Evolutionary conservation across 371 early-diverging fungal species (phyloP), one percentile per base, ranked within the genome.

Genomic region (Mycotypha africana): DNA sequence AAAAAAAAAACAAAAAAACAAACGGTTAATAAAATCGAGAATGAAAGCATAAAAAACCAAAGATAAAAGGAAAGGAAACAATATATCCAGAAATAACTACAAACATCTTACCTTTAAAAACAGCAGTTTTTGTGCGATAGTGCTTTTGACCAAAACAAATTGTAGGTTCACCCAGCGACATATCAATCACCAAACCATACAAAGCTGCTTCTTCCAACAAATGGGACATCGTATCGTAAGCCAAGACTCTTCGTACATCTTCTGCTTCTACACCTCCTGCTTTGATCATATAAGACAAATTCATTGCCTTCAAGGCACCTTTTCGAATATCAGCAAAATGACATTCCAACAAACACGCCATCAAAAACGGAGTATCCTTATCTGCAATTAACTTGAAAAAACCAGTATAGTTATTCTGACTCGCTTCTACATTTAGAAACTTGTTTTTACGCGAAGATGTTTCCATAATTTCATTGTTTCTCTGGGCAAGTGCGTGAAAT

Each of bases 281-380:
- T 30, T 67, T 62, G 4, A 64, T 61, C 42, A 74, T 62, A 43
- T 82, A 79, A 12, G 79, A 54, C 28, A 66, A 55, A 57, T 86
- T 80, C 84, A 92, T 84, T 0, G 86, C 83, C 55, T 81, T 77
- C 20, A 91, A 53, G 1, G 87, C 91, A 4, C 78, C 81, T 36
- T 82, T 74, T 8, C 95, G 82, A 20, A 94, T 73, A 23, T 75
- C 76, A 0, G 73, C 61, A 62, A 94, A 91, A 41, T 82, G 78
- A 37, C 73, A 60, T 52, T 92, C 88, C 26, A 85, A 51, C 36
- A 91, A 53, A 49, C 92, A 91, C 0, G 88, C 88, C 62, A 89
- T 63, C 24, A 92, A 60, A 33, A 84, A 86, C 0, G 91, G 74
- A 2, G 86, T 84, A 0, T 49, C 39, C 0, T 58, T 55, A 23